A percentile compares a stretch with the other conserved stretches of the same genome.
Conservation (phyloP, 257 asterid genomes). For the Nicotiana tomentosiformis region DNA sequence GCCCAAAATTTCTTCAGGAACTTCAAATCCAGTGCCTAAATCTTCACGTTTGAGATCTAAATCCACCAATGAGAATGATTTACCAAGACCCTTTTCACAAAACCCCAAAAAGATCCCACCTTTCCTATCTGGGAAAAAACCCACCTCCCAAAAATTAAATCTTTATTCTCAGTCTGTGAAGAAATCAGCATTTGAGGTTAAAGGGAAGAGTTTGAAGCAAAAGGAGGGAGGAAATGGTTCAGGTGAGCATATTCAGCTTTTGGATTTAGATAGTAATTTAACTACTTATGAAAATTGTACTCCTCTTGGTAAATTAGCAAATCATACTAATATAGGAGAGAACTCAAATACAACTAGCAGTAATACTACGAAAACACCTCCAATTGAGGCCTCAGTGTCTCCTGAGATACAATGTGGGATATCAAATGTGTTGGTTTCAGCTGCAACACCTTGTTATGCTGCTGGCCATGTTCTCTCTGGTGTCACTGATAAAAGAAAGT, state of each 20-base stretch:
- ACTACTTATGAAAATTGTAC: conserved; percentile 27
- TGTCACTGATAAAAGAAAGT: conserved; percentile 62
- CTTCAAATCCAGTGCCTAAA: conserved; percentile 20
- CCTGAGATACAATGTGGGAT: conserved; percentile 67
- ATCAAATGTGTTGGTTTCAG: conserved; percentile 32
- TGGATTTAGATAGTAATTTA: conserved; percentile 12
- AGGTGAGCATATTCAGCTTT: conserved; percentile 29
- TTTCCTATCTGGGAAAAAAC: conserved; percentile 16
- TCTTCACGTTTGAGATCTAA: conserved; percentile 29
- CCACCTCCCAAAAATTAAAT: conserved; percentile 30
- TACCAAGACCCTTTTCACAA: conserved; percentile 26
- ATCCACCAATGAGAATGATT: conserved; percentile 26
- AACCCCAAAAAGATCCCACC: conserved; percentile 24
- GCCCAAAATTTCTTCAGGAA: conserved; percentile 14
- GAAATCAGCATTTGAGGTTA: conserved; percentile 13
- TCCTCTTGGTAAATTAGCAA: conserved; percentile 32
- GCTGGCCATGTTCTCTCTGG: conserved; percentile 77
- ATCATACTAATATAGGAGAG: conserved; percentile 19
- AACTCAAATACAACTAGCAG: conserved; percentile 18
- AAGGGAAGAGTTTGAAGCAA: conserved; percentile 12
- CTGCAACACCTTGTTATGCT: conserved; percentile 72
- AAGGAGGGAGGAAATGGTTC: conserved; percentile 18
- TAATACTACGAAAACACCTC: conserved; percentile 54
- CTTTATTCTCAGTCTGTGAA: conserved; percentile 23
- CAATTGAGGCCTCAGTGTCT: conserved; percentile 74